phyloP scores from a whole-genome alignment of 768 basidiomycete species.

The Russula dissimulans region DNA sequence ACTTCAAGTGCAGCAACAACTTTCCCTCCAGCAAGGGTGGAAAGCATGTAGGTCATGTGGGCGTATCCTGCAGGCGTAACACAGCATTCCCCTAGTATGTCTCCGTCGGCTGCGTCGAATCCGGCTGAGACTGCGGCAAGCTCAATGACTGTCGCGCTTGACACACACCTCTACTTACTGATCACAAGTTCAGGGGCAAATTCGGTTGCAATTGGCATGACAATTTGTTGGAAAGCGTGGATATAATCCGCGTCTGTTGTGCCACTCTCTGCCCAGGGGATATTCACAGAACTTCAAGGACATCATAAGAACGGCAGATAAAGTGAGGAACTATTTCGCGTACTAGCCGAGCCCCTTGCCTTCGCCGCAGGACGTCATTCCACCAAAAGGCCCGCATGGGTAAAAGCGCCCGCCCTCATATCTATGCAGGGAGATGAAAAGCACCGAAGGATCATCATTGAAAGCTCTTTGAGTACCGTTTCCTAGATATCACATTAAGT shows the following conservation, averaged over 20 bases:
- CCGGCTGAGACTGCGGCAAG: constrained; percentile 78
- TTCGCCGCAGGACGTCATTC: constrained; percentile 76
- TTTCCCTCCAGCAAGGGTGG: constrained; percentile 77
- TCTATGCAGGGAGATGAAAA: constrained; percentile 93
- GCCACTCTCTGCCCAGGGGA: constrained; percentile 84
- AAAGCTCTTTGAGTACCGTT: constrained; percentile 98
- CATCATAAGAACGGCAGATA: constrained; percentile 3
- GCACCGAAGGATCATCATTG: constrained; percentile 81
- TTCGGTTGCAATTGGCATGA: constrained; percentile 97
- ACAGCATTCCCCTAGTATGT: constrained; percentile 82
- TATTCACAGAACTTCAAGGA: constrained; percentile 72
- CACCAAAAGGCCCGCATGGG: constrained; percentile 86
- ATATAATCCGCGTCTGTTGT: constrained; percentile 96
- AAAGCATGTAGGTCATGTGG: constrained; percentile 98
- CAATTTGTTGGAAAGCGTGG: constrained; percentile 88
- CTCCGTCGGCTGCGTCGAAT: constrained; percentile 93
- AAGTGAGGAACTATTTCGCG: constrained; percentile 25
- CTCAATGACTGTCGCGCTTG: background rate
- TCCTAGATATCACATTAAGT: constrained; percentile 37
- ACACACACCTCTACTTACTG: constrained; percentile 43
- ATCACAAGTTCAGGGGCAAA: constrained; percentile 95
- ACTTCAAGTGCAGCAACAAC: constrained; percentile 94
- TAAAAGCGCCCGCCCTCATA: constrained; percentile 91
- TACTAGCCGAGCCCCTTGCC: constrained; percentile 82
- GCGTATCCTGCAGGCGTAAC: constrained; percentile 92